These are phyloP conservation scores for Phytophthora litchii DNA, from an alignment of 352 stramenopile species.

Conservation along the genomic window DNA sequence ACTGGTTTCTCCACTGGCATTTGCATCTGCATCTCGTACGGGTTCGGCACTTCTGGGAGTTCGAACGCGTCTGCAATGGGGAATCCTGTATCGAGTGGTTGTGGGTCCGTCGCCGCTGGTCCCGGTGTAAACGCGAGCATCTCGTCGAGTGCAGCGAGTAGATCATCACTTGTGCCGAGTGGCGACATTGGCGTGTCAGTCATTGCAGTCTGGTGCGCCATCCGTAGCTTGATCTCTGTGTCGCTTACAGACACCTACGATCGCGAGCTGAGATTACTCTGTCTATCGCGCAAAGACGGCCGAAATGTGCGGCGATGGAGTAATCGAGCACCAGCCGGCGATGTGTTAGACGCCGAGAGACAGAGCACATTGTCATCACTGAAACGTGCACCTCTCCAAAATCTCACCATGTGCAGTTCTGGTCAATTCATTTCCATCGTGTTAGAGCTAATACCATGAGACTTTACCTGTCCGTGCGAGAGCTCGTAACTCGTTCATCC, in stretches of 20 bases:
- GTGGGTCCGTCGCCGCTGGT: background rate
- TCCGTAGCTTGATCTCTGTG: background rate
- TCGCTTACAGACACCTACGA: background rate
- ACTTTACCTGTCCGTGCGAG: slow-evolving; percentile 12
- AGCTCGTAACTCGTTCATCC: slow-evolving; percentile 31
- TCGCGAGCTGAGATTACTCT: slow-evolving; percentile 17
- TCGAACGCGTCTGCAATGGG: slow-evolving; percentile 20
- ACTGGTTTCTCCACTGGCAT: background rate
- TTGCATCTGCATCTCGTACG: slow-evolving; percentile 20
- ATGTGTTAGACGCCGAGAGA: slow-evolving; percentile 11
- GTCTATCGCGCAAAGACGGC: slow-evolving; percentile 10
- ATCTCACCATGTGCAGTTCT: slow-evolving; percentile 1
- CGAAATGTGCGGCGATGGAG: slow-evolving; percentile 3
- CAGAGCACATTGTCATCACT: slow-evolving; percentile 7
- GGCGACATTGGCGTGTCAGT: slow-evolving; percentile 20
- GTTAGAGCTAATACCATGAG: slow-evolving; percentile 19
- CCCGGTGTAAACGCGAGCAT: slow-evolving; percentile 29
- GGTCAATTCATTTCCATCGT: slow-evolving; percentile 8
- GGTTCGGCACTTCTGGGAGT: slow-evolving; percentile 25
- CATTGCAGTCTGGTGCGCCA: slow-evolving; percentile 6
- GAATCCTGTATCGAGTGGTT: slow-evolving; percentile 17
- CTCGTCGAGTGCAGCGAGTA: slow-evolving; percentile 35
- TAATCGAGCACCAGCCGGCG: slow-evolving; percentile 19
- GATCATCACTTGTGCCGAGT: slow-evolving; percentile 26
- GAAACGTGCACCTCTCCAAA: slow-evolving; percentile 3